phyloP scores from a whole-genome alignment of 2,329 filamentous ascomycete genomes.

The Colletotrichum godetiae region DNA sequence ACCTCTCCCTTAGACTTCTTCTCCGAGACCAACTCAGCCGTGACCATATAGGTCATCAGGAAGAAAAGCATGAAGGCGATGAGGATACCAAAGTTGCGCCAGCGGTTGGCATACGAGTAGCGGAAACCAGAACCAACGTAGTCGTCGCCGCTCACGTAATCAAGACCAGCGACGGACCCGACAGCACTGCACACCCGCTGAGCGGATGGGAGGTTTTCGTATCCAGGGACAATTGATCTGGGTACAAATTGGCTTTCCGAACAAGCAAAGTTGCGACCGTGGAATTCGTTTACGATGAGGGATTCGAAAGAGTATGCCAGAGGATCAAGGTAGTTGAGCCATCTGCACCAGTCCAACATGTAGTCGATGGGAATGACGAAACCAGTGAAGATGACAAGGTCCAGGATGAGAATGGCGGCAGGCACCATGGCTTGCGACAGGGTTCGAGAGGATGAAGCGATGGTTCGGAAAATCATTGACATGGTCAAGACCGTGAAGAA shows the following conservation, averaged over 20 bases:
- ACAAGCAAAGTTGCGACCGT: conserved; percentile 69
- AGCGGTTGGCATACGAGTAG: conserved; percentile 70
- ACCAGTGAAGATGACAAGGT: conserved; percentile 76
- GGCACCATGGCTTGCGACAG: conserved; percentile 73
- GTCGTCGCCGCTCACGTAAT: conserved; percentile 65
- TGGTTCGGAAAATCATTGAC: conserved; percentile 88
- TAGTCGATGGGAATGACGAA: conserved; percentile 74
- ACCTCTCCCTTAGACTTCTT: conserved; percentile 82
- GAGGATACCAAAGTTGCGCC: conserved; percentile 79
- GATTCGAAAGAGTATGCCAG: conserved; percentile 84
- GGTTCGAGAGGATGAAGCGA: conserved; percentile 80
- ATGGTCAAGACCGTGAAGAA: conserved; percentile 80
- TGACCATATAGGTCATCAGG: conserved; percentile 69
- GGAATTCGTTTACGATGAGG: conserved; percentile 87
- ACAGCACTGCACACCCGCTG: conserved; percentile 69
- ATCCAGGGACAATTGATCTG: conserved; percentile 40
- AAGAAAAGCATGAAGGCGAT: conserved; percentile 74
- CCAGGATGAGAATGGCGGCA: conserved; percentile 70
- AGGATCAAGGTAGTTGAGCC: conserved; percentile 86
- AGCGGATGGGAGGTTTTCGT: conserved; percentile 45
- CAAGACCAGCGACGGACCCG: conserved; percentile 66
- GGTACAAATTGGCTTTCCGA: conserved; percentile 55
- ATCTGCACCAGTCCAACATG: conserved; percentile 84
- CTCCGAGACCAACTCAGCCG: conserved; percentile 73
- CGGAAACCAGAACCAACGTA: conserved; percentile 67